These are phyloP conservation scores for Fusarium napiforme DNA, from an alignment of 2,329 filamentous ascomycete species.

Conservation along the genomic window DNA sequence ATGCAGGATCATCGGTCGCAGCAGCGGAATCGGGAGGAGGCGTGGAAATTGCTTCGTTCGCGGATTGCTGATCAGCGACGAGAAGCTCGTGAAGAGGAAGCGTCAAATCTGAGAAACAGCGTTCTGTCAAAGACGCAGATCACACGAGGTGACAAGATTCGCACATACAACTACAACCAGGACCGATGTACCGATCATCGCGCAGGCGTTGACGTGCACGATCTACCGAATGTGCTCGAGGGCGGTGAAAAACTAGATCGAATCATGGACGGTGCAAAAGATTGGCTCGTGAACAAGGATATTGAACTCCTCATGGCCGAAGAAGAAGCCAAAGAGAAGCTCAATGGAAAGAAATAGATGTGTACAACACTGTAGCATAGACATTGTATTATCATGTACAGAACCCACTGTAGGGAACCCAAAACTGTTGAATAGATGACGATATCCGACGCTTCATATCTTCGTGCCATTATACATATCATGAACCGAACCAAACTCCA, in stretches of 20 bases:
- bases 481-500: slow-evolving; percentile 31
- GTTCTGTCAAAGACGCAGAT: slow-evolving; percentile 84
- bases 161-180: slow-evolving; percentile 85
- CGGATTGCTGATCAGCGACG: slow-evolving; percentile 82
- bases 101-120: slow-evolving; percentile 77
- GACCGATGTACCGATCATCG: slow-evolving; percentile 90
- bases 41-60: slow-evolving; percentile 86
- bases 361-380: slow-evolving; percentile 15
- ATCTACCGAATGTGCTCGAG: slow-evolving; percentile 81
- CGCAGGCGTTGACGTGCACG: slow-evolving; percentile 81
- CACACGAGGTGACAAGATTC: slow-evolving; percentile 91
- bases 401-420: slow-evolving; percentile 20
- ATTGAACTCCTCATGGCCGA: slow-evolving; percentile 77
- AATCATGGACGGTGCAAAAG: slow-evolving; percentile 80
- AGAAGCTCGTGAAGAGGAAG: slow-evolving; percentile 85
- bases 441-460: slow-evolving; percentile 22
- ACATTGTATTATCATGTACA: slow-evolving; percentile 32
- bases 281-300: slow-evolving; percentile 80
- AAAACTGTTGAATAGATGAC: slow-evolving; percentile 1
- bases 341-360: slow-evolving; percentile 17
- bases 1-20: slow-evolving; percentile 96
- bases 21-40: slow-evolving; percentile 85
- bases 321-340: slow-evolving; percentile 56
- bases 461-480: slow-evolving; percentile 15
- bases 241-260: slow-evolving; percentile 77